phyloP scores from a whole-genome alignment of 805 yeast genomes.

The Nakazawaea laoshanensis region DNA sequence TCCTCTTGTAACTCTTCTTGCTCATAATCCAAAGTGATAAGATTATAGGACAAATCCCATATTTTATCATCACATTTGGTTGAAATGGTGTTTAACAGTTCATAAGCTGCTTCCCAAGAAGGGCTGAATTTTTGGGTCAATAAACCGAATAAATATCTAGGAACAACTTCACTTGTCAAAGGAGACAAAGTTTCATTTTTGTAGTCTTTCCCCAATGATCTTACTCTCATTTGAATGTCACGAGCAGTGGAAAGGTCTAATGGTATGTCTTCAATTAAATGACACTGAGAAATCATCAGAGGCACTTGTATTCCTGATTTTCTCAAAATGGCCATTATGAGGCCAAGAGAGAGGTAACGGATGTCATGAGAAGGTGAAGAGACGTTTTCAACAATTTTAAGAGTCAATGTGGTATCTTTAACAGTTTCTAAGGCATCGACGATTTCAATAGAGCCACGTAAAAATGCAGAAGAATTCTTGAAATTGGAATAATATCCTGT shows the following conservation, averaged over 20 bases:
- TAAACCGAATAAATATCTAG: constrained; percentile 57
- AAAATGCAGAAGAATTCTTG: constrained; percentile 27
- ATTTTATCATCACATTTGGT: constrained; percentile 32
- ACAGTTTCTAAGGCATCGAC: constrained; percentile 13
- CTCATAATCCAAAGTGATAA: constrained; percentile 19
- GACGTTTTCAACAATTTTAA: constrained; percentile 26
- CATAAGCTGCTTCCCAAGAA: constrained; percentile 70
- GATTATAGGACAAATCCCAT: constrained; percentile 45
- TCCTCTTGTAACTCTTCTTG: constrained; percentile 10
- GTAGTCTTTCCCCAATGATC: constrained; percentile 45
- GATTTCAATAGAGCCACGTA: constrained; percentile 25
- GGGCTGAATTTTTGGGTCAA: constrained; percentile 75
- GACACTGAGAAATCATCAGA: constrained; percentile 37
- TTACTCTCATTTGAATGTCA: constrained; percentile 61
- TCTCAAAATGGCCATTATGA: constrained; percentile 33
- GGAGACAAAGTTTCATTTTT: constrained; percentile 17
- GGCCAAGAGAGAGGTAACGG: constrained; percentile 34
- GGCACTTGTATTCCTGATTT: constrained; percentile 26
- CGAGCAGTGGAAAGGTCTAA: constrained; percentile 61
- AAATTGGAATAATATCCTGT: constrained; percentile 18
- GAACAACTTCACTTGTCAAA: constrained; percentile 23
- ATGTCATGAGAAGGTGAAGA: constrained; percentile 39
- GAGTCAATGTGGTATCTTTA: constrained; percentile 14
- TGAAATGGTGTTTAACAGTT: constrained; percentile 41
- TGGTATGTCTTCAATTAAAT: constrained; percentile 65